These are phyloP conservation scores for Pseudodiploospora longispora DNA, from an alignment of 2,329 filamentous ascomycete species.

Conservation along the genomic window DNA sequence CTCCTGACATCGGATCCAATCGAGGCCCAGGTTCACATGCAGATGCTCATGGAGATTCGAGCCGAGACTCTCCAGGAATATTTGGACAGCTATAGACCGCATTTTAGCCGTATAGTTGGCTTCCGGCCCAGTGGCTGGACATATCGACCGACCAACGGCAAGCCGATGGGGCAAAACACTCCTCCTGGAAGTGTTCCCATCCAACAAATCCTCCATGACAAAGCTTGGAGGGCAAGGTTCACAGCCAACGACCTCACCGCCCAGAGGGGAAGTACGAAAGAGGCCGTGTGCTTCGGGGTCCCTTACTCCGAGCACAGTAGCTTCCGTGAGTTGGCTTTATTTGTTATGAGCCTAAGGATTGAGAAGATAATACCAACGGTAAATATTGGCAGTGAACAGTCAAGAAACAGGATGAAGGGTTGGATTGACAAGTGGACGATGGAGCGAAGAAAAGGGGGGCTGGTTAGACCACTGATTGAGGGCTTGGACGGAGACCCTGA, in stretches of 20 bases:
- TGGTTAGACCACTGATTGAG: constrained; percentile 36
- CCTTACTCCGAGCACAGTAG: constrained; percentile 95
- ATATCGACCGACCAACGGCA: constrained; percentile 59
- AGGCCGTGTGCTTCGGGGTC: constrained; percentile 84
- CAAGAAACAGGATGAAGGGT: constrained; percentile 51
- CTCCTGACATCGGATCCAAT: constrained; percentile 72
- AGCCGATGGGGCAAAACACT: constrained; percentile 46
- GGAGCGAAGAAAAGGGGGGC: constrained; percentile 48
- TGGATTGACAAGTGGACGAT: constrained; percentile 57
- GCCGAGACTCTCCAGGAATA: constrained; percentile 89
- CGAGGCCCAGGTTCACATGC: constrained; percentile 96
- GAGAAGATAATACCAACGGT: constrained; percentile 91
- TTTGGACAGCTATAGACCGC: constrained; percentile 66
- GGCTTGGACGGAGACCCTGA: constrained; percentile 26
- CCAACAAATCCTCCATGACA: constrained; percentile 43
- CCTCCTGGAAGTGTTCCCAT: constrained; percentile 42
- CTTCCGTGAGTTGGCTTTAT: constrained; percentile 90
- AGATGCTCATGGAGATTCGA: constrained; percentile 87
- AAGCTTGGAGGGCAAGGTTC: constrained; percentile 71
- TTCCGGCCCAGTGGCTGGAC: constrained; percentile 94
- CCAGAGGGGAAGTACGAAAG: constrained; percentile 73
- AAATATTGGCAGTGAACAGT: constrained; percentile 59
- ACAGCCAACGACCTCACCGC: constrained; percentile 63
- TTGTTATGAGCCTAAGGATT: constrained; percentile 78
- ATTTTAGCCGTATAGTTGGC: constrained; percentile 80